These are phyloP conservation scores for Polytolypa hystricis DNA, from an alignment of 2,329 filamentous ascomycete species.

Conservation along the genomic window DNA sequence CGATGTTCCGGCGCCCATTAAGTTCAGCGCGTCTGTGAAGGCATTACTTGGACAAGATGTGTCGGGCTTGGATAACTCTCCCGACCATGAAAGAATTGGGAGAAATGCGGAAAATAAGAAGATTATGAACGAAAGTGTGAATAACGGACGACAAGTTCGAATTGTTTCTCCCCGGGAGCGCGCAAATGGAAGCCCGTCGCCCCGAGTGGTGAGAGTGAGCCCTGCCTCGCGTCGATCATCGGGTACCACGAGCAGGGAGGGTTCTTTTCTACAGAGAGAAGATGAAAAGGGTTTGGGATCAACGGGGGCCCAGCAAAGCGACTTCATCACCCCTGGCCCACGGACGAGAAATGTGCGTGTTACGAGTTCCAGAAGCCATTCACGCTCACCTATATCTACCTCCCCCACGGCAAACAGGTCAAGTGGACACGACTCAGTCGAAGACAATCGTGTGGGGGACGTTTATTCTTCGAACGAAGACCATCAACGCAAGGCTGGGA, in stretches of 20 bases:
- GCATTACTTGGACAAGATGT: conserved; percentile 56
- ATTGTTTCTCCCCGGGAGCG: conserved; percentile 27
- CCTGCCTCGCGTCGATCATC: conserved; percentile 17
- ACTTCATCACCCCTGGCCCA: conserved; percentile 39
- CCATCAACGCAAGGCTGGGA: conserved; percentile 21
- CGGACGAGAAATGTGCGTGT: conserved; percentile 33
- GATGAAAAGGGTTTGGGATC: conserved; percentile 18
- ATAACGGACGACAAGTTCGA: conserved; percentile 21
- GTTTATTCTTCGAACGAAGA: conserved; percentile 22
- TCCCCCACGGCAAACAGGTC: conserved; percentile 27
- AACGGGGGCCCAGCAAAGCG: conserved; percentile 10
- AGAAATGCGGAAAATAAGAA: conserved; percentile 9
- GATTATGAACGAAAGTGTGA: conserved; percentile 6
- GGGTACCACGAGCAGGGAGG: conserved; percentile 25
- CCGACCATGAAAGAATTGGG: conserved; percentile 26
- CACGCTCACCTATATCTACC: conserved; percentile 29
- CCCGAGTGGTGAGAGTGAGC: conserved; percentile 31
- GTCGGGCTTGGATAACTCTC: conserved; percentile 45
- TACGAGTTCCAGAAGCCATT: conserved; percentile 29
- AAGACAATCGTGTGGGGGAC: conserved; percentile 24
- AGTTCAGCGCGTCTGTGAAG: conserved; percentile 85
- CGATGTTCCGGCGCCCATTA: conserved; percentile 82
- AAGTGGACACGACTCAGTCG: conserved; percentile 18
- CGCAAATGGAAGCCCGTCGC: conserved; percentile 31
- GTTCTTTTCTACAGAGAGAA: conserved; percentile 28